Base-by-base conservation (phyloP, 2,329 filamentous ascomycete genomes). In the Bipolaris gigantea region DNA sequence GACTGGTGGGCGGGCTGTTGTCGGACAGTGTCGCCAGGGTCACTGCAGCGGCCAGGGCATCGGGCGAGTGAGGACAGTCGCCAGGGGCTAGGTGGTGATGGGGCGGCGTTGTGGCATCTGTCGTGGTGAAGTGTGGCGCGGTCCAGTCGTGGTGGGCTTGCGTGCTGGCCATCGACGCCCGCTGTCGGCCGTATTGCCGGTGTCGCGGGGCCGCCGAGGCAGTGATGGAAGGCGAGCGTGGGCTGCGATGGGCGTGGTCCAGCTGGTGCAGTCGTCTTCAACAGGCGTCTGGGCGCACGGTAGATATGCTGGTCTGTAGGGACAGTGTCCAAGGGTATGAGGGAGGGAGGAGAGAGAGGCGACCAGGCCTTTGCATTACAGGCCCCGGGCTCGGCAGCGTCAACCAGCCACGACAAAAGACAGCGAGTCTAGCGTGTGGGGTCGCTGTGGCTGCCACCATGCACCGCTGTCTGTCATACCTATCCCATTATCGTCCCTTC, bases 1-100 rank as follows among this genome's bases (percentile, higher is more conserved):
- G 60, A 59, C 65, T 64, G 36, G 65, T 65, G 53, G 64, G 55
- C 42, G 69, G 65, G 25, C 68, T 61, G 59, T 57, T 68, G 59
- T 68, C 67, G 15, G 66, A 62, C 49, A 69, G 65, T 7, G 66
- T 61, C 45, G 70, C 63, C 44, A 70, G 68, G 2, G 66, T 66
- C 16, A 63, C 56, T 11, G 64, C 64, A 48, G 66, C 63, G 27
- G 68, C 69, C 50, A 64, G 50, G 35, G 57, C 57, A 54, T 56
- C 61, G 48, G 61, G 61, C 15, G 67, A 61, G 43, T 59, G 56
- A 38, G 59, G 56, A 41, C 45, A 49, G 60, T 42, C 53, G 32
- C 50, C 30, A 40, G 49, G 23, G 46, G 42, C 19, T 19, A 47
- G 35, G 34, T 48, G 39, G 43, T 40, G 15, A 41, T 48, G 53